A percentile compares a stretch with the other conserved stretches of the same genome.
These are phyloP conservation scores for Boletus semigastroideus DNA, from an alignment of 1,284 basidiomycete genomes.

Conservation along the genomic window DNA sequence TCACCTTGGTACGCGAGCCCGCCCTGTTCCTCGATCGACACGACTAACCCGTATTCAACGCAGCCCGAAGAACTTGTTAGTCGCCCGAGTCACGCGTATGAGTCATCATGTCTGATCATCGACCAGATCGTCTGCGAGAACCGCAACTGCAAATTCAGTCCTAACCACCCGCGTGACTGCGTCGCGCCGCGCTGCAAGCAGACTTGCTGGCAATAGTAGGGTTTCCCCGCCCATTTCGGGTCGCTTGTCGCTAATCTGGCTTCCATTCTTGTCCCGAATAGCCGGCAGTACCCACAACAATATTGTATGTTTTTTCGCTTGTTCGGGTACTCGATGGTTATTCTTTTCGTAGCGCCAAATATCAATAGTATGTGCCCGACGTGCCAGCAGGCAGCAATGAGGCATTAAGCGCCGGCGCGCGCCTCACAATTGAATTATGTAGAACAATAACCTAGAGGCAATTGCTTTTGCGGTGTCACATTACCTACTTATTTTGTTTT, in stretches of 20 bases:
- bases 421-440: not conserved
- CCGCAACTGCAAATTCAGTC: slow-evolving; percentile 47
- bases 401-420: slow-evolving; percentile 21
- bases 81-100: slow-evolving; percentile 5
- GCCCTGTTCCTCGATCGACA: not conserved
- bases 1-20: slow-evolving; percentile 36
- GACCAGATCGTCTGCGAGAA: slow-evolving; percentile 42
- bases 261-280: slow-evolving; percentile 17
- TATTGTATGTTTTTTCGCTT: slow-evolving; percentile 36
- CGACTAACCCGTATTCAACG: slow-evolving; percentile 9
- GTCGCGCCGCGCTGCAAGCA: slow-evolving; percentile 38
- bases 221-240: slow-evolving; percentile 1
- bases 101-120: slow-evolving; percentile 18
- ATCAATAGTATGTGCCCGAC: slow-evolving; percentile 40
- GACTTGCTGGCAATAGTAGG: slow-evolving; percentile 51
- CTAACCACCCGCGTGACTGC: slow-evolving; percentile 44
- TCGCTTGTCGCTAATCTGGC: slow-evolving; percentile 17
- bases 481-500: slow-evolving; percentile 26
- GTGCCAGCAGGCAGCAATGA: slow-evolving; percentile 36
- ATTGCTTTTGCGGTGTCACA: slow-evolving; percentile 7
- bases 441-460: slow-evolving; percentile 11
- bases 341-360: slow-evolving; percentile 35
- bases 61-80: slow-evolving; percentile 35
- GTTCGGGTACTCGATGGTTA: not conserved
- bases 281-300: slow-evolving; percentile 44